phyloP scores from a whole-genome alignment of 1,284 basidiomycete genomes.

The Boletus subluridellus region DNA sequence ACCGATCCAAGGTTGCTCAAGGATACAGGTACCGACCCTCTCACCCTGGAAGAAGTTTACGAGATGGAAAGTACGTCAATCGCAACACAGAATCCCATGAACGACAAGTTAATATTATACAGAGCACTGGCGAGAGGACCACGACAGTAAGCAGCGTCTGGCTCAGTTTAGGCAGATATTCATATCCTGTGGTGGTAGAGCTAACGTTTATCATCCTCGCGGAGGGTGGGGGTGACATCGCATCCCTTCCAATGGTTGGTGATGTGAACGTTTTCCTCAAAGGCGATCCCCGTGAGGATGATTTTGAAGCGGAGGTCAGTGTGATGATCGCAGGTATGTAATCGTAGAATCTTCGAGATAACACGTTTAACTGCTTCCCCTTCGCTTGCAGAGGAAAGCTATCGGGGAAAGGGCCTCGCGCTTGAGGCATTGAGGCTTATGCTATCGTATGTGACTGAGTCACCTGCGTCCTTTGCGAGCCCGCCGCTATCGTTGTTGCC shows the following conservation, averaged over 20 bases:
- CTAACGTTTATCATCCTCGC: constrained; percentile 88
- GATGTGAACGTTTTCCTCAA: constrained; percentile 92
- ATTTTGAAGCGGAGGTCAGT: constrained; percentile 62
- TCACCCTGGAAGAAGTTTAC: constrained; percentile 81
- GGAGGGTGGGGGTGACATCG: constrained; percentile 37
- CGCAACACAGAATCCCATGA: background rate
- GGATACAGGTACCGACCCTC: constrained; percentile 83
- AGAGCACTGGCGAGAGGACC: constrained; percentile 86
- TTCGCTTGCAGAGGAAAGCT: constrained; percentile 49
- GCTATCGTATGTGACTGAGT: constrained; percentile 56
- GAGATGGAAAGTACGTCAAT: constrained; percentile 81
- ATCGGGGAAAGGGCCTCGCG: constrained; percentile 66
- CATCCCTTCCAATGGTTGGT: constrained; percentile 74
- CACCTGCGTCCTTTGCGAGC: constrained; percentile 11
- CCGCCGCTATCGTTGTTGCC: constrained; percentile 1
- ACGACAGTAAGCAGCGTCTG: constrained; percentile 61
- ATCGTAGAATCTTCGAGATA: background rate
- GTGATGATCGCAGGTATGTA: constrained; percentile 80
- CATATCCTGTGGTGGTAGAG: constrained; percentile 46
- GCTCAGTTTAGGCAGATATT: background rate
- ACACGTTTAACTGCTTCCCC: background rate
- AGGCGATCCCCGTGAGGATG: constrained; percentile 42
- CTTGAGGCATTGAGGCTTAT: constrained; percentile 63
- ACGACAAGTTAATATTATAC: constrained; percentile 4
- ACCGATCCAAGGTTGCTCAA: constrained; percentile 67